Evolutionary conservation across 129 eudicot species (phyloP).

Genomic region (Saposhnikovia divaricata): DNA sequence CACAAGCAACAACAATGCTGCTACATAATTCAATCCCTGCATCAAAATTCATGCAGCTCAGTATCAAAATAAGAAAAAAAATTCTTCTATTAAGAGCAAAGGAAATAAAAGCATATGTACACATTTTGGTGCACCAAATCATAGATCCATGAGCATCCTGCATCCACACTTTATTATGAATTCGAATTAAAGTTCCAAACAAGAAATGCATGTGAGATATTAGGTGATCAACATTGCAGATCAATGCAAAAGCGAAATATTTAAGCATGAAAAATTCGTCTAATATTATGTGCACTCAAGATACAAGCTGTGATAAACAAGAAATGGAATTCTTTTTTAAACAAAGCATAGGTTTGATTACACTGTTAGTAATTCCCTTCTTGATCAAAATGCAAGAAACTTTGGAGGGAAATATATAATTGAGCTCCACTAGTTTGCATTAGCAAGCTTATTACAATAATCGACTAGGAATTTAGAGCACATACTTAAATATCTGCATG

Average conservation of each 20-base stretch:
- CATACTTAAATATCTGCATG: background rate
- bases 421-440: background rate
- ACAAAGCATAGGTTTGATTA: background rate
- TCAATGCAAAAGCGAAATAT: background rate
- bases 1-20: constrained; percentile 84
- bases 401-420: background rate
- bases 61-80: background rate
- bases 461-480: background rate
- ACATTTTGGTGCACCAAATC: background rate
- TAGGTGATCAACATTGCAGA: background rate
- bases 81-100: background rate
- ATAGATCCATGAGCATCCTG: background rate
- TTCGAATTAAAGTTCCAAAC: background rate
- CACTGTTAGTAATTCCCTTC: background rate
- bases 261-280: background rate
- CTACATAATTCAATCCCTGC: constrained; percentile 94
- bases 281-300: background rate
- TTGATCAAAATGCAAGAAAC: background rate
- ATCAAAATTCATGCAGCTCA: background rate
- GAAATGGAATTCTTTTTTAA: background rate
- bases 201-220: background rate
- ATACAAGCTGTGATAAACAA: background rate
- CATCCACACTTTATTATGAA: background rate
- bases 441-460: background rate
- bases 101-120: background rate